Conservation (phyloP, 192 early-diverging fungal genomes). For the Coemansia sp. region DNA sequence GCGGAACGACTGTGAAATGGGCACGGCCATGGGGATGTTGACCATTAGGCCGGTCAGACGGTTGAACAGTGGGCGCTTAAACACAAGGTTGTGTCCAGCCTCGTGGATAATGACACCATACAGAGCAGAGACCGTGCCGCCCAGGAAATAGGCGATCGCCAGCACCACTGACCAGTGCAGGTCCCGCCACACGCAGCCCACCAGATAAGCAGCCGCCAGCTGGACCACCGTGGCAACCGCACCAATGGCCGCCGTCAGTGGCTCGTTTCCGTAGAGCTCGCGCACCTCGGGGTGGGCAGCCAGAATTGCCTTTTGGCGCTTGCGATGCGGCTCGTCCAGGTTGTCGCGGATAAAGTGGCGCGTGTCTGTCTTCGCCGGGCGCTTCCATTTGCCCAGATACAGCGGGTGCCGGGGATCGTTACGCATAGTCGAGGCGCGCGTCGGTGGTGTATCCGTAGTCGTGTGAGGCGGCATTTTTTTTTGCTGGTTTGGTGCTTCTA, state of each 20-base stretch:
- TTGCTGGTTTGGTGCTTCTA: no score
- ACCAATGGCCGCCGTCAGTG: constrained; percentile 70
- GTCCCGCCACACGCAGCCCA: constrained; percentile 62
- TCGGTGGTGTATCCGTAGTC: constrained; percentile 12
- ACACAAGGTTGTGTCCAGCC: constrained; percentile 82
- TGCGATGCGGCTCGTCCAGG: constrained; percentile 92
- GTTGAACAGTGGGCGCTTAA: constrained; percentile 66
- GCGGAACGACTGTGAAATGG: constrained; percentile 77
- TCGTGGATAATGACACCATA: constrained; percentile 91
- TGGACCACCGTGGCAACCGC: constrained; percentile 60
- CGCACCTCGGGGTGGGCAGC: constrained; percentile 84
- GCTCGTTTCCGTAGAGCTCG: constrained; percentile 78
- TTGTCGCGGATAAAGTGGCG: constrained; percentile 74
- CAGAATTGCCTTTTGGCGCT: constrained; percentile 83
- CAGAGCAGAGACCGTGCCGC: constrained; percentile 77
- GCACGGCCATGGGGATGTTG: constrained; percentile 82
- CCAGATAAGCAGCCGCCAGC: constrained; percentile 70
- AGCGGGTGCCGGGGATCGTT: constrained; percentile 64
- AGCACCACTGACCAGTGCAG: constrained; percentile 60
- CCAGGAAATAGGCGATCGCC: constrained; percentile 70
- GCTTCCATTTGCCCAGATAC: constrained; percentile 77
- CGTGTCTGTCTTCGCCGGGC: constrained; percentile 61
- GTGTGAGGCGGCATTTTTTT: constrained; percentile 36
- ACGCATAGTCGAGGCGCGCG: constrained; percentile 9
- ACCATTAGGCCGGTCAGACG: constrained; percentile 75